Percentiles rank a stretch among this genome's conserved stretches.
phyloP scores from a whole-genome alignment of 805 yeast genomes.

The Schwanniomyces sp. region DNA sequence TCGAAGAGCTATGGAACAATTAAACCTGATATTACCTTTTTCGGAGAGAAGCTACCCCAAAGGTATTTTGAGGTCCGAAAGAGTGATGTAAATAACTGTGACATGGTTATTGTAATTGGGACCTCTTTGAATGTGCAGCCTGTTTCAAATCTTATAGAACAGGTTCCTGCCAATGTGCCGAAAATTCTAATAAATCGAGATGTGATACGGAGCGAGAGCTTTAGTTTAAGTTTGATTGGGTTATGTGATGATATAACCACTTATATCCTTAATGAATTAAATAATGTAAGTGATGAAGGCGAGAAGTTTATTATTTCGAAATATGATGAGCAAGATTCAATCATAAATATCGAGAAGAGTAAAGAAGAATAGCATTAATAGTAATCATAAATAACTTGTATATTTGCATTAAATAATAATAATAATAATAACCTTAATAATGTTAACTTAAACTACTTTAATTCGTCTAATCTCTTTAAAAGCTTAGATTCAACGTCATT shows the following conservation, averaged over 20 bases:
- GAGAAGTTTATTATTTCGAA: neutral
- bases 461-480: conserved; percentile 22
- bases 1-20: conserved; percentile 70
- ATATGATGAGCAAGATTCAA: neutral
- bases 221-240: conserved; percentile 77
- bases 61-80: conserved; percentile 59
- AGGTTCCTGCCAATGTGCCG: conserved; percentile 71
- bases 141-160: conserved; percentile 82
- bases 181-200: conserved; percentile 80
- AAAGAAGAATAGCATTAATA: neutral
- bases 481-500: conserved; percentile 47
- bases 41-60: conserved; percentile 80
- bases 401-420: neutral
- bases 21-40: conserved; percentile 92
- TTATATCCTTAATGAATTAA: conserved; percentile 37
- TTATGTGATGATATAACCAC: conserved; percentile 81
- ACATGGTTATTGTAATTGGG: conserved; percentile 80
- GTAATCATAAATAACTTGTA: neutral
- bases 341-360: neutral
- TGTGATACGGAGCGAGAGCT: conserved; percentile 71
- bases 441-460: conserved; percentile 7
- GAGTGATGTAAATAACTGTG: conserved; percentile 68
- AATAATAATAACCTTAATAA: neutral
- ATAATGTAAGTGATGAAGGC: conserved; percentile 13
- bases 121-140: conserved; percentile 93